Conservation (phyloP, 2,329 filamentous ascomycete genomes). For the Xylariaceae sp. region DNA sequence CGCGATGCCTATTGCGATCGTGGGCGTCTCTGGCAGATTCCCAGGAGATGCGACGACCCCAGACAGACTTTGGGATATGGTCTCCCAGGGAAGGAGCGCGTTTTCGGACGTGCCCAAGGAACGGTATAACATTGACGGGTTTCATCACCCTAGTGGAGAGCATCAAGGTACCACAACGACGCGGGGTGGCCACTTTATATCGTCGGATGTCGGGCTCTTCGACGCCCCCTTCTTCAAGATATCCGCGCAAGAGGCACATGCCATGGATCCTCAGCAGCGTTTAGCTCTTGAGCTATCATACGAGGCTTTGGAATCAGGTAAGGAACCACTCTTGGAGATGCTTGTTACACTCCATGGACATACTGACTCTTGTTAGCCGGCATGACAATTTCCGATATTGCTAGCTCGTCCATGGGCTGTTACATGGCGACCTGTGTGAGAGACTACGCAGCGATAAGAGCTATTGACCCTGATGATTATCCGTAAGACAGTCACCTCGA, state of each 20-base stretch:
- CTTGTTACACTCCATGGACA: neutral
- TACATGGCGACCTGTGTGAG: conserved; percentile 28
- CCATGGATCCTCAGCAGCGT: conserved; percentile 30
- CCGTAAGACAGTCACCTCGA: conserved; percentile 15
- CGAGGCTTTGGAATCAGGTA: conserved; percentile 27
- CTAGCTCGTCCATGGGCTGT: conserved; percentile 23
- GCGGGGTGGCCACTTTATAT: conserved; percentile 24
- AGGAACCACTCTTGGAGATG: neutral
- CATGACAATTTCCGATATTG: conserved; percentile 22
- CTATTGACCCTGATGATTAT: conserved; percentile 30
- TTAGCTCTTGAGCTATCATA: conserved; percentile 27
- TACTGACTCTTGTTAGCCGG: conserved; percentile 15
- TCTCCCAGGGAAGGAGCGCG: conserved; percentile 21
- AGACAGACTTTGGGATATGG: conserved; percentile 24
- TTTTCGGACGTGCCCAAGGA: conserved; percentile 23
- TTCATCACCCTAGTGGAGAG: conserved; percentile 23
- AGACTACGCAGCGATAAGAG: conserved; percentile 23
- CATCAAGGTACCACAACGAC: conserved; percentile 22
- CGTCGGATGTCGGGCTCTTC: conserved; percentile 22
- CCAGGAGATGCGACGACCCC: conserved; percentile 24
- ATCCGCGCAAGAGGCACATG: conserved; percentile 24
- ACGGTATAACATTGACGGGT: conserved; percentile 25
- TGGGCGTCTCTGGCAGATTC: conserved; percentile 25
- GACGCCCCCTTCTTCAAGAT: conserved; percentile 27
- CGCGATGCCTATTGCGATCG: conserved; percentile 22